Evolutionary conservation across 768 basidiomycete species (phyloP), one percentile per base, ranked within the genome.

Genomic region (Russula compacta): DNA sequence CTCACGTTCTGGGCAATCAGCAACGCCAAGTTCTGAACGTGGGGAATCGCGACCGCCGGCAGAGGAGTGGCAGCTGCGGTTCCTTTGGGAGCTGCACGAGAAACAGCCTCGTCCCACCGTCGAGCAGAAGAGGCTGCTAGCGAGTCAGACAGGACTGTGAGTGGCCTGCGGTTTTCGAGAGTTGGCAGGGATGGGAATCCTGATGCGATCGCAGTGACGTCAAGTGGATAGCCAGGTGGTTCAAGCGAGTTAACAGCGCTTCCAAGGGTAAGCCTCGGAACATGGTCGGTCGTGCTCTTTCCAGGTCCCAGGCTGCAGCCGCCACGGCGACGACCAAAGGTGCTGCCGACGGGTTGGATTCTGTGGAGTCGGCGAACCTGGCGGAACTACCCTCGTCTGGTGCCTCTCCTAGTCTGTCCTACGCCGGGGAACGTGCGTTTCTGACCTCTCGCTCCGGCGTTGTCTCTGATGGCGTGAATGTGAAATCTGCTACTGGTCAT

Each of bases 141-240:
- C 64, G 6, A 15, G 21, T 17, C 55, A 64, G 60, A 64, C 64
- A 12, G 64, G 64, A 4, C 60, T 64, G 64, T 64, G 56, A 63
- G 64, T 58, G 10, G 40, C 8, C 48, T 35, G 35, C 2, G 15
- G 12, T 56, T 42, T 53, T 12, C 4, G 38, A 33, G n/a, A 17
- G 43, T 47, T 7, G 10, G n/a, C 21, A 21, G 21, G 17, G 33
- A 14, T 32, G 11, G 24, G 8, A 14, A 14, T 47, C n/a, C 32
- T 55, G 24, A 61, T 38, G 32, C 8, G 15, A 33, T 56, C 24
- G 1, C 19, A 64, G 64, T 9, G 52, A 64, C 9, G n/a, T 17
- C 33, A 64, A 64, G 46, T 64, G 64, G 64, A 62, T 64, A 42
- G n/a, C 56, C 47, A 44, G 40, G 24, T 63, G 61, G 61, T 63